Base-by-base conservation (phyloP, 2,329 filamentous ascomycete genomes). In the Anisogramma anomala region DNA sequence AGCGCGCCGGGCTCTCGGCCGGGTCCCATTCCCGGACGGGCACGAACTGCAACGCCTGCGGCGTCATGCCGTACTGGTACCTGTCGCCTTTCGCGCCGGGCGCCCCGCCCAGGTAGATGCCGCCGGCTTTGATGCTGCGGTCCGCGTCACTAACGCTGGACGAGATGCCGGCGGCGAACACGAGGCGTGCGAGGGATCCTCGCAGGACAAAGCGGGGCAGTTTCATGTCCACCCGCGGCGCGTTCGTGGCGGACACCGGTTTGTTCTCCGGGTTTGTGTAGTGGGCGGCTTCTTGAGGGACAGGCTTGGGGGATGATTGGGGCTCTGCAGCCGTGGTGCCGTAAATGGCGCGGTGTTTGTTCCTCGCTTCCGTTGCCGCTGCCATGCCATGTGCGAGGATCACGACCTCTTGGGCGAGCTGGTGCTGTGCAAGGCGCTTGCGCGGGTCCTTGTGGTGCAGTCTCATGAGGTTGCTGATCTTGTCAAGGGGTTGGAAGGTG, bases 381-480 rank as follows among this genome's bases (percentile, higher is more conserved):
- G n/a, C n/a, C n/a, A n/a, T n/a, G 11, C 88, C 85, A 55, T 96
- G 87, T 1, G 87, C 74, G 2, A 98, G 69, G 36, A 80, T 72
- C 1, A 93, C 67, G 17, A 96, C 81, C 56, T 98, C 88, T 37
- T 68, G 74, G 1, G 91, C 91, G 2, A 98, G 73, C 1, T 71
- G 65, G 55, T 94, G 88, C 52, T 98, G 89, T 3, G 89, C 87
- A 42, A 77, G 58, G 22, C 91, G 77, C 60, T 80, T 77, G 1
- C 78, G 71, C 0, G 84, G 83, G 42, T 88, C 72, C 20, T 67
- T 48, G 7, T 60, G 62, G 51, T 96, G 88, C 47, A 80, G 59
- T 23, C 66, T 58, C 74, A 96, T 83, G 39, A 84, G 59, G 11
- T 66, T 53, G 3, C 68, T 55, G 49, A 98, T 93, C n/a, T 76